phyloP scores from a whole-genome alignment of 2,329 filamentous ascomycete species.

The Aureobasidium mangrovei region DNA sequence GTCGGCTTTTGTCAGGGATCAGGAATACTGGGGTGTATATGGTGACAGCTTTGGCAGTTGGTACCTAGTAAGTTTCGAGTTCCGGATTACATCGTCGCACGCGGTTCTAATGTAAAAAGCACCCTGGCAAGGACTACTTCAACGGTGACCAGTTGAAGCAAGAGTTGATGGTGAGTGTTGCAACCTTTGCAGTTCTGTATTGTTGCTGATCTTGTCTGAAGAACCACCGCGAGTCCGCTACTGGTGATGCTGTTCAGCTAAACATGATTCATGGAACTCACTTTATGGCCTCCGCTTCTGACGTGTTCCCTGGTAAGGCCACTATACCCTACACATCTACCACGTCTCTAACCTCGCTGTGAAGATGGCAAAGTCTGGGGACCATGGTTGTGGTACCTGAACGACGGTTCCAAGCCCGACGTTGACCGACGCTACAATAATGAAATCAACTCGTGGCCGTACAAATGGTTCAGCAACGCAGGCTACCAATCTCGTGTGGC shows the following conservation, averaged over 20 bases:
- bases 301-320: constrained; percentile 24
- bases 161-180: constrained; percentile 35
- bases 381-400: constrained; percentile 32
- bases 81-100: too few species aligned
- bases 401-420: constrained; percentile 7
- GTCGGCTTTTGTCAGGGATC: constrained; percentile 31
- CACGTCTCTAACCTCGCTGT: too few species aligned
- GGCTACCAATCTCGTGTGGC: constrained; percentile 7
- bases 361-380: constrained; percentile 29
- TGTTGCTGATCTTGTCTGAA: neutral
- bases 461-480: constrained; percentile 10
- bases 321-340: too few species aligned
- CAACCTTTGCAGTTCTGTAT: neutral
- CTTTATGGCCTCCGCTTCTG: constrained; percentile 32
- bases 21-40: constrained; percentile 44
- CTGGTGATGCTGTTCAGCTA: constrained; percentile 44
- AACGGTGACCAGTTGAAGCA: constrained; percentile 47
- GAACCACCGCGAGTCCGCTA: constrained; percentile 42
- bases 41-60: constrained; percentile 42
- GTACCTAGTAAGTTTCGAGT: constrained; percentile 32
- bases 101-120: constrained; percentile 1
- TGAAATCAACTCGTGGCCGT: constrained; percentile 12
- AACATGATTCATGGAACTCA: constrained; percentile 49
- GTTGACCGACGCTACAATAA: constrained; percentile 1
- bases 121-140: constrained; percentile 43